Base-by-base conservation (phyloP, 495 filamentous ascomycete species). In the Penicillium lividum region DNA sequence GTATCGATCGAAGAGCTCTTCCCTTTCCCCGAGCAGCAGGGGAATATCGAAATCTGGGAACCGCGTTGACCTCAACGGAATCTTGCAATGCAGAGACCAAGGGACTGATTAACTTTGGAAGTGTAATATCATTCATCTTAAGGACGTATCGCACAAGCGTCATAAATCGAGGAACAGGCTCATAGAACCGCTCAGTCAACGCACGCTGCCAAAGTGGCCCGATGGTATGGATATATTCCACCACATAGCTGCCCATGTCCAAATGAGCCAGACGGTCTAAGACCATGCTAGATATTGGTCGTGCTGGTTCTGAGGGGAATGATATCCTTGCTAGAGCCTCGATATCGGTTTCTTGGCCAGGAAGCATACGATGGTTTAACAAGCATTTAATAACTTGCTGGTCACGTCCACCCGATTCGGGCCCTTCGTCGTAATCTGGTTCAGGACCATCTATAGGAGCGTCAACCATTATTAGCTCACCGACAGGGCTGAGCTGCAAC, bases 151-250 rank as follows among this genome's bases (percentile, higher is more conserved):
- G 72, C 22, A 84, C 66, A 25, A 88, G 69, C 46, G 83, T 77
- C 51, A 87, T 61, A 30, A 90, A 76, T 38, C 87, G 78, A 53
- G 81, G 77, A 4, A 90, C 60, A 5, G 88, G 82, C 25, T 73
- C 68, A 60, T 78, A 86, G 63, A 79, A 85, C 53, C 77, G 77
- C 60, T 89, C 88, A 27, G 76, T 68, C 47, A 90, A 67, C 58
- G 84, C 86, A 29, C 76, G 81, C 13, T 78, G 72, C 88, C 88
- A 90, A n/a, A 90, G 58, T 16, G 69, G 72, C 33, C 84, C 72
- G 27, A 89, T 70, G 11, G 79, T 69, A 47, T 72, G 67, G 49
- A 79, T 81, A 53, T 90, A 76, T 43, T 80, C 80, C 15, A 79
- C 61, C 28, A 81, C 70, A 49, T 84, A 83, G 46, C 73, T 76